Evolutionary conservation across 1,284 basidiomycete genomes (phyloP).

Genomic region (Malassezia sp.): DNA sequence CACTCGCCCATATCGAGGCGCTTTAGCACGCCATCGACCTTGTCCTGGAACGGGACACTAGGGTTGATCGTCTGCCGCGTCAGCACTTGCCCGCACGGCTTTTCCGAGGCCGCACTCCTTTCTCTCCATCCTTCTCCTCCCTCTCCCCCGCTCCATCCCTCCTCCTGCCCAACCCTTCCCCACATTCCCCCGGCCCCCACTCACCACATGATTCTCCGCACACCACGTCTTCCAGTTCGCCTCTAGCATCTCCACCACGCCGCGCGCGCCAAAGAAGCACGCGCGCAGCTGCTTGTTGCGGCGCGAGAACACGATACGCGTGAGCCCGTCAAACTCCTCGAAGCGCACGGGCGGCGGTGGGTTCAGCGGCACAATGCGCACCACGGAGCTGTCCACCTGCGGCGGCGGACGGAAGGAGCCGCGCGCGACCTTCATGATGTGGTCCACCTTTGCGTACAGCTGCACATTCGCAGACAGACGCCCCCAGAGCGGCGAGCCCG

Average conservation of each 20-base stretch:
- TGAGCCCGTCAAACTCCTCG: constrained; percentile 93
- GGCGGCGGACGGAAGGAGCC: constrained; percentile 96
- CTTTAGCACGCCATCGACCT: constrained; percentile 65
- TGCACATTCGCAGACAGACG: constrained; percentile 90
- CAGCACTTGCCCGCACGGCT: no score
- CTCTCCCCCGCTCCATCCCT: neutral
- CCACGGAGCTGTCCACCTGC: constrained; percentile 82
- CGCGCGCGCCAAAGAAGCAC: constrained; percentile 71
- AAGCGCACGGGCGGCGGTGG: constrained; percentile 91
- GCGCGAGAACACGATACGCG: constrained; percentile 75
- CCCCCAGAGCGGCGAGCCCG: constrained; percentile 80
- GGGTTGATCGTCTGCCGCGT: no score
- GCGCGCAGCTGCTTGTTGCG: constrained; percentile 83
- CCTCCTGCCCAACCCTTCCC: constrained; percentile 33
- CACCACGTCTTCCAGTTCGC: constrained; percentile 91
- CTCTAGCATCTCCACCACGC: constrained; percentile 87
- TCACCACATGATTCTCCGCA: constrained; percentile 52
- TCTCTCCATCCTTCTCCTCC: neutral
- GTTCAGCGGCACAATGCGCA: constrained; percentile 80
- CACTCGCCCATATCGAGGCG: constrained; percentile 59
- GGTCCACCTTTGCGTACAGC: constrained; percentile 84
- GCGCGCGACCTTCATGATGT: constrained; percentile 88
- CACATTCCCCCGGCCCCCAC: no score
- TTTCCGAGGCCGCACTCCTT: no score
- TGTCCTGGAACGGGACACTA: constrained; percentile 36